Base-by-base conservation (phyloP, 371 early-diverging fungal species). In the Mortierella sp. region DNA sequence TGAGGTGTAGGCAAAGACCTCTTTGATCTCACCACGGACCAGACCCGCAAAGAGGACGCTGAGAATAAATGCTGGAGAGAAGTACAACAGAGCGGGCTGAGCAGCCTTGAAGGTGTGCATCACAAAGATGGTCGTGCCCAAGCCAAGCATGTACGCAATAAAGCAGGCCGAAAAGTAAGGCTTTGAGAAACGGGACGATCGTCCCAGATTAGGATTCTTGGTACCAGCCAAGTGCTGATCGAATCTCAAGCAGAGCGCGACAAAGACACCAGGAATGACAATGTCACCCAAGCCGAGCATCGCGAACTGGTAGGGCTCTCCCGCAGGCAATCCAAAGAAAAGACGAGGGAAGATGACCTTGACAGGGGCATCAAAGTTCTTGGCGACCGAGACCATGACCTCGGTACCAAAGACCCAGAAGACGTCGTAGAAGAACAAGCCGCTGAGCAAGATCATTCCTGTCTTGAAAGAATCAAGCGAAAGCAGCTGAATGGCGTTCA, bases 391-490 rank as follows among this genome's bases (percentile, higher is more conserved):
- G n/a, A n/a, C n/a, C n/a, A n/a, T n/a, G n/a, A n/a, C n/a, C n/a
- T n/a, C n/a, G n/a, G n/a, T n/a, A n/a, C 97, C 97, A 87, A 98
- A 99, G 61, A 99, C 99, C 98, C 98, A 99, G 74, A 98, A 99
- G 63, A 99, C 92, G 82, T 99, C 99, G 77, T 99, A 99, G 56
- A 96, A 77, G 84, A 99, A 99, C 50, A 99, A 84, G 30, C 96
- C 97, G 52, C 89, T 84, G 44, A 99, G 88, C 55, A 99, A 88
- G 50, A 96, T 93, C 84, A 96, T 94, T 25, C 97, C 99, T 1
- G 98, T 98, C 81, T 90, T 90, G 89, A 97, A 97, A 0, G 97
- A 95, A 80, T 98, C 98, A 48, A 98, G 86, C 2, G 93, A 90
- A 46, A 99, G 86, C 43, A 98, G 85, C 64, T 91, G 91, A 65